phyloP scores from a whole-genome alignment of 352 stramenopile genomes.

The Phytopythium boreale region DNA sequence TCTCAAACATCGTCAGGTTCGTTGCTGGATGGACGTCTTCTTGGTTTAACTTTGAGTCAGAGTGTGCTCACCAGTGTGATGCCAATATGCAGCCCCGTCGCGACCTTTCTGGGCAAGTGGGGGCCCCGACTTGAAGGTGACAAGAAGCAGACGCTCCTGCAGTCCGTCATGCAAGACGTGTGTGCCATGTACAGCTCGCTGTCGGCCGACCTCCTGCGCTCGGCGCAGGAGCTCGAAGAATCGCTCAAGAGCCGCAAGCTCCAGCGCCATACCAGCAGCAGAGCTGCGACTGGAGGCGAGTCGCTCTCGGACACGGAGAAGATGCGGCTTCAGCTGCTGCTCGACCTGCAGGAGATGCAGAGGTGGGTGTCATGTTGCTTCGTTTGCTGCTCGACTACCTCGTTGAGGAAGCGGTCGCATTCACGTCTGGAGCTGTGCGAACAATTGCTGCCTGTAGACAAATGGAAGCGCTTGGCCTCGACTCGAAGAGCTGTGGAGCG shows the following conservation, averaged over 20 bases:
- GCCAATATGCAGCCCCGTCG: slow-evolving; percentile 43
- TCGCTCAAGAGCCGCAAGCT: slow-evolving; percentile 88
- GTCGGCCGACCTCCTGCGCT: slow-evolving; percentile 73
- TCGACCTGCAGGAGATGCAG: slow-evolving; percentile 75
- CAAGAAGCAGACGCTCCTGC: slow-evolving; percentile 43
- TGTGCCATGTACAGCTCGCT: slow-evolving; percentile 60
- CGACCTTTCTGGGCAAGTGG: slow-evolving; percentile 75
- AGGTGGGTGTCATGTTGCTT: slow-evolving; percentile 29
- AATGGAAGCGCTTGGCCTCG: slow-evolving; percentile 42
- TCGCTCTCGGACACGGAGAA: slow-evolving; percentile 80
- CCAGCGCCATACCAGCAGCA: slow-evolving; percentile 45
- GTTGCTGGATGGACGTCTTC: not conserved
- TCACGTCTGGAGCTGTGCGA: not conserved
- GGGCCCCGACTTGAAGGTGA: slow-evolving; percentile 41
- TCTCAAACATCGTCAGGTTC: slow-evolving; percentile 72
- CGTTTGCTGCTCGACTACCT: not conserved
- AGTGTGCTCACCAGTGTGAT: slow-evolving; percentile 9
- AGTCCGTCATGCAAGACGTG: slow-evolving; percentile 53
- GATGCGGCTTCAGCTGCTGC: slow-evolving; percentile 75
- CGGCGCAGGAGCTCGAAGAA: slow-evolving; percentile 76
- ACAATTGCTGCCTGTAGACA: slow-evolving; percentile 27
- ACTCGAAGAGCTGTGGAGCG: slow-evolving; percentile 30
- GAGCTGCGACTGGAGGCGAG: slow-evolving; percentile 14
- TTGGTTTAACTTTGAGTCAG: not conserved
- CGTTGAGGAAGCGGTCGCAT: not conserved